Evolutionary conservation across 805 yeast genomes (phyloP).

Genomic region (Candida ascalaphidarum): DNA sequence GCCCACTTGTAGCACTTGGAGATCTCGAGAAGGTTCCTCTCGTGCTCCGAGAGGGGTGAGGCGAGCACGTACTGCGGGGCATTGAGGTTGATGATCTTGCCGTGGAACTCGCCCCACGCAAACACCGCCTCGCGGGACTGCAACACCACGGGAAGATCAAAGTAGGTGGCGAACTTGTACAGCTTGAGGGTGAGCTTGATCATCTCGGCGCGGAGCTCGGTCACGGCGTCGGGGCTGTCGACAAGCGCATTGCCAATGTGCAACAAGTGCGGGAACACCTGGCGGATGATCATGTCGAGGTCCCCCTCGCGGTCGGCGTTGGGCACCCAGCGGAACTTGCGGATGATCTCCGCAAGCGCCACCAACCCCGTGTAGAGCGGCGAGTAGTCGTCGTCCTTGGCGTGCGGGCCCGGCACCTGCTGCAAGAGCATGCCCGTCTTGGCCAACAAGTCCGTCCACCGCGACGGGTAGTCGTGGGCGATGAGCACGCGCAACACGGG

Average conservation of each 20-base stretch:
- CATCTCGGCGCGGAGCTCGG: conserved; percentile 53
- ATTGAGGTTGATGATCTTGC: conserved; percentile 50
- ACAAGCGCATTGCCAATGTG: conserved; percentile 49
- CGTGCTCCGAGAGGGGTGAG: conserved; percentile 18
- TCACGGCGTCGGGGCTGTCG: conserved; percentile 6
- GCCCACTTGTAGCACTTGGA: conserved; percentile 73
- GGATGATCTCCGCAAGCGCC: conserved; percentile 60
- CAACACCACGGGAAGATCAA: conserved; percentile 59
- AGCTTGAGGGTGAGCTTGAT: conserved; percentile 64
- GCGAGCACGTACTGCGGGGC: conserved; percentile 45
- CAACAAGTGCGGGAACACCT: conserved; percentile 59
- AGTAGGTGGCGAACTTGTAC: conserved; percentile 68
- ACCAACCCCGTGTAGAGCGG: conserved; percentile 57
- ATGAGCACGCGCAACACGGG: conserved; percentile 34
- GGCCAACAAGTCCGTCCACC: conserved; percentile 28
- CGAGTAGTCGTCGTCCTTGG: conserved; percentile 12
- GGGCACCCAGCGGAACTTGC: conserved; percentile 63
- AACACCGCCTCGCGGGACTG: conserved; percentile 41
- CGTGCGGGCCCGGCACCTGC: conserved; percentile 8
- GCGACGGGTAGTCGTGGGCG: conserved; percentile 21
- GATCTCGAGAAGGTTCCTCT: conserved; percentile 56
- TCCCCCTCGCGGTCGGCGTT: conserved; percentile 32
- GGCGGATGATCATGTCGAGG: conserved; percentile 38
- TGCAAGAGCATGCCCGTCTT: conserved; percentile 24
- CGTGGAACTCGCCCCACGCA: conserved; percentile 75